phyloP scores from a whole-genome alignment of 331 rosid genomes.

The Erythrophleum ivorense region DNA sequence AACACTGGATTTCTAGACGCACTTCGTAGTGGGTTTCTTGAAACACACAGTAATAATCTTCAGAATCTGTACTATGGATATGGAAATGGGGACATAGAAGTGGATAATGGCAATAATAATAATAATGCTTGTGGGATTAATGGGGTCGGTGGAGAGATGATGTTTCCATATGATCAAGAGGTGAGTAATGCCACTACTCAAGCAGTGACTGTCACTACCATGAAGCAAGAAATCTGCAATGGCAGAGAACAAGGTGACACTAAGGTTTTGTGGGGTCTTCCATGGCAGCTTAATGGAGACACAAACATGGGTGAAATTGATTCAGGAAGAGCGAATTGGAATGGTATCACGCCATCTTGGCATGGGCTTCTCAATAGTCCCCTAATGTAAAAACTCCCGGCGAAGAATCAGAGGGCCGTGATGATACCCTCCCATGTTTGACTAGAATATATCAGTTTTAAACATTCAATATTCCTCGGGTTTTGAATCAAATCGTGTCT shows the following conservation, averaged over 20 bases:
- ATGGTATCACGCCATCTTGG: constrained; percentile 74
- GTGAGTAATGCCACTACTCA: constrained; percentile 61
- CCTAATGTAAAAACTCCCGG: constrained; percentile 58
- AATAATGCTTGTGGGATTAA: constrained; percentile 33
- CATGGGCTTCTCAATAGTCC: constrained; percentile 93
- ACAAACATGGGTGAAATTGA: constrained; percentile 60
- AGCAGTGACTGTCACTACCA: constrained; percentile 78
- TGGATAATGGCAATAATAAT: constrained; percentile 43
- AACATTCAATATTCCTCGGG: constrained; percentile 39
- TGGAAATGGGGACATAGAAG: constrained; percentile 62
- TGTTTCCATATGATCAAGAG: constrained; percentile 54
- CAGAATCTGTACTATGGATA: constrained; percentile 65
- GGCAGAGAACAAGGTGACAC: constrained; percentile 55
- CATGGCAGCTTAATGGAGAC: constrained; percentile 81
- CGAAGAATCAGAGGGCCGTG: constrained; percentile 21
- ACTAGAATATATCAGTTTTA: constrained; percentile 42
- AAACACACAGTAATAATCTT: constrained; percentile 47
- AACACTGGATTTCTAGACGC: constrained; percentile 64
- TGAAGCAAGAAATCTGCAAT: constrained; percentile 77
- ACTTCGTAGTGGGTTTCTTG: constrained; percentile 63
- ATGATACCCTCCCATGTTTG: constrained; percentile 44
- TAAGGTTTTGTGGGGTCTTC: constrained; percentile 81
- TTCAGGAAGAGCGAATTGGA: constrained; percentile 82
- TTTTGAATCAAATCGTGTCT: constrained; percentile 47
- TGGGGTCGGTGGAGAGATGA: constrained; percentile 60